phyloP scores from a whole-genome alignment of 2,329 filamentous ascomycete genomes.

The Rhexocercosporidium sp. region DNA sequence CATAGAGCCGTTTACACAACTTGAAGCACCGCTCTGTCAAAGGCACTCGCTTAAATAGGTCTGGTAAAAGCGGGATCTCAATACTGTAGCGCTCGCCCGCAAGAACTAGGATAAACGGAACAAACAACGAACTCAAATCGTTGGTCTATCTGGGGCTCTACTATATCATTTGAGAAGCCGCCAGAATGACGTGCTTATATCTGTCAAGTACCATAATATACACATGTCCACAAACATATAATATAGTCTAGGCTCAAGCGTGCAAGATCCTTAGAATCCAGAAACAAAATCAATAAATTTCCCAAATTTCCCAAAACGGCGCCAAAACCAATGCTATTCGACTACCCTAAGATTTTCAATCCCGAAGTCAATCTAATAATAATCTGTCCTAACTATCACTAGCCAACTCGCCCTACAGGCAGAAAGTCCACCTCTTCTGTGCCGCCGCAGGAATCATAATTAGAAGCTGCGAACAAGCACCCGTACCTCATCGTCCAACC shows the following conservation, averaged over 20 bases:
- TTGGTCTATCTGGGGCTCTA: not conserved
- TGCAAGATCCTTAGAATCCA: no score
- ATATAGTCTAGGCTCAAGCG: no score
- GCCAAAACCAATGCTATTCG: not conserved
- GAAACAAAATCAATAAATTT: not conserved
- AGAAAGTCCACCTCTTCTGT: constrained; percentile 8
- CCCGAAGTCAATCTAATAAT: not conserved
- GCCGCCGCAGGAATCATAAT: constrained; percentile 3
- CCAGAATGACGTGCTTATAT: not conserved
- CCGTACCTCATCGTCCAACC: constrained; percentile 6
- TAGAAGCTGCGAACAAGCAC: constrained; percentile 7
- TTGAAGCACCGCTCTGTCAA: no score
- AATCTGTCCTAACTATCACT: not conserved
- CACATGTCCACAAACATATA: not conserved
- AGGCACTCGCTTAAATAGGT: not conserved
- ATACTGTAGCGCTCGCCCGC: no score
- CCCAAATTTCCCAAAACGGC: not conserved
- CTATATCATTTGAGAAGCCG: not conserved
- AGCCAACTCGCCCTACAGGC: constrained; percentile 6
- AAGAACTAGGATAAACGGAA: not conserved
- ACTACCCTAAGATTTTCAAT: not conserved
- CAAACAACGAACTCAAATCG: not conserved
- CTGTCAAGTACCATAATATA: not conserved
- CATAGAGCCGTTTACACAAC: no score
- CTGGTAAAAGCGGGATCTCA: not conserved